Conservation (phyloP, 345 rosid genomes). For the Camelina neglecta region DNA sequence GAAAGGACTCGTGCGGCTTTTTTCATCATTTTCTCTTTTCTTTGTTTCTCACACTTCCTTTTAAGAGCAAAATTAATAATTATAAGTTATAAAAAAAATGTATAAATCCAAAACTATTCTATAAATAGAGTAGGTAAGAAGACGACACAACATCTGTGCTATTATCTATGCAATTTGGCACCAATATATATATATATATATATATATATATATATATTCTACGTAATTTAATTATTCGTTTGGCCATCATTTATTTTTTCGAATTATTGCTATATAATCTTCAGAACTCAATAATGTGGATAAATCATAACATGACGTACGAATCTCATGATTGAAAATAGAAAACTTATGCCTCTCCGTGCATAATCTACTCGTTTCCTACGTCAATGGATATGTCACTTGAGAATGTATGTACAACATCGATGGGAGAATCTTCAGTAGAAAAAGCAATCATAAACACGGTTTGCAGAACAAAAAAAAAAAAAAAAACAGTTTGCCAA, state of each 20-base stretch:
- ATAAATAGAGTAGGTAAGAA: conserved; percentile 24
- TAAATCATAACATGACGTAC: conserved; percentile 31
- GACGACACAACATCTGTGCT: conserved; percentile 23
- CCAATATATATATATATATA: too few relatives aligned
- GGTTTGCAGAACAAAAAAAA: too few relatives aligned
- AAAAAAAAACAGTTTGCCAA: background rate
- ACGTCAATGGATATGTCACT: conserved; percentile 12
- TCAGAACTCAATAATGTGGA: conserved; percentile 25
- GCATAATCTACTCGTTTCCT: conserved; percentile 24
- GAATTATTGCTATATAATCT: background rate
- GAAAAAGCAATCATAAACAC: background rate
- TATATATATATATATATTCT: background rate
- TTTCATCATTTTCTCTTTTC: conserved; percentile 27
- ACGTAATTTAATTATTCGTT: background rate
- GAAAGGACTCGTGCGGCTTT: conserved; percentile 48
- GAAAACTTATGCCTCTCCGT: conserved; percentile 11
- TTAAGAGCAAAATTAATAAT: conserved; percentile 18
- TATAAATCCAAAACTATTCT: conserved; percentile 7
- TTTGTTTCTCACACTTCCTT: background rate
- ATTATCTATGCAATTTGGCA: background rate
- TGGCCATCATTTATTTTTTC: conserved; percentile 9
- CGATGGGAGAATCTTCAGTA: background rate
- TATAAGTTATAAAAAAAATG: conserved; percentile 13
- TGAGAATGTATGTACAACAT: conserved; percentile 13
- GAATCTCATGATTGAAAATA: conserved; percentile 32